Base-by-base conservation (phyloP, 169 alveolate species). In the Prorocentrum cordatum region DNA sequence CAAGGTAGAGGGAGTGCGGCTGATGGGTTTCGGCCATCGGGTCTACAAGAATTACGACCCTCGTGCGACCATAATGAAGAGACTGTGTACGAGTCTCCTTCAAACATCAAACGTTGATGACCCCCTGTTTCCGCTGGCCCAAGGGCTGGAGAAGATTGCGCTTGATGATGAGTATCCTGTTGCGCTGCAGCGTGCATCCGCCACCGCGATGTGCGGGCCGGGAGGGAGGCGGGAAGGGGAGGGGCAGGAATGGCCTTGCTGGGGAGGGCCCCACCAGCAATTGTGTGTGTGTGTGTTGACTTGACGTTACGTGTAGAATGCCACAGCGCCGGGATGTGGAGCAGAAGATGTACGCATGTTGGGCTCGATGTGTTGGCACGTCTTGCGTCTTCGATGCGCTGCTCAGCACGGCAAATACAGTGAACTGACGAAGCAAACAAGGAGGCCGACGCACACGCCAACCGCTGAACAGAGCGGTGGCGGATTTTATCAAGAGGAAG, bases 21-120 rank as follows among this genome's bases (percentile, higher is more conserved):
- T 96, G 50, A 95, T 95, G 96, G 98, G 98, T 18, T 96, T 96
- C 83, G 98, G 98, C 7, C 98, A 96, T 80, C 95, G 98, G 54
- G 96, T 96, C 54, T 95, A 95, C 92, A 95, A 95, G 92, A 95
- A 94, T 71, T 94, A 94, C 79, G 98, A 95, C 87, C 97, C 98
- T 9, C 82, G 97, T 54, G 95, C 4, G 61, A 18, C 5, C 32
- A 61, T 5, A 16, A 3, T 4, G 54, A 42, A 42, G 54, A 16
- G 54, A 12, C 9, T 9, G 54, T 42, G n/a, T 16, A 42, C 9
- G 16, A 42, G 54, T 42, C 54, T 42, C n/a, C 16, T 42, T 12
- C 54, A 12, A 9, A 12, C 54, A 12, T 42, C 54, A 42, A 42
- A 16, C 39, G 73, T 83, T 35, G 84, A 93, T 22, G 95, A 92